Conservation (phyloP, 2,329 filamentous ascomycete species). For the Fusarium sp. region DNA sequence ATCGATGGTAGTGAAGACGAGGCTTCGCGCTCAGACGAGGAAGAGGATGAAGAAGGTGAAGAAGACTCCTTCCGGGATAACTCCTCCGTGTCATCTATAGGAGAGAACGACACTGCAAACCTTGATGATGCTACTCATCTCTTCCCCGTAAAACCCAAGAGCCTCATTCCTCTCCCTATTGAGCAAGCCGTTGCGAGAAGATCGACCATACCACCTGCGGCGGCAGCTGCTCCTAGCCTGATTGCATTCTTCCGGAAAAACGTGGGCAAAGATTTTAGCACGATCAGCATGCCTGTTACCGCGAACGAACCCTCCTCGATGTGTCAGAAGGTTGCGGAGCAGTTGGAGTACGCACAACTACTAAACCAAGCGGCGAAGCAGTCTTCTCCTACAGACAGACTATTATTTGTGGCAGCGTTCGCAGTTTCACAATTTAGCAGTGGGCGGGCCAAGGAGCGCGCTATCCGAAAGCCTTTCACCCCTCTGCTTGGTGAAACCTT, state of each 20-base stretch:
- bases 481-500: constrained; percentile 96
- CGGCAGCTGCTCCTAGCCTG: constrained; percentile 86
- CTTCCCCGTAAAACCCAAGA: constrained; percentile 83
- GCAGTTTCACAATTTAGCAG: constrained; percentile 89
- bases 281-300: constrained; percentile 97
- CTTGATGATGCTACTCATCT: constrained; percentile 74
- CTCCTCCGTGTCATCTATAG: constrained; percentile 72
- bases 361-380: constrained; percentile 81
- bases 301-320: constrained; percentile 93
- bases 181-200: constrained; percentile 76
- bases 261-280: constrained; percentile 96
- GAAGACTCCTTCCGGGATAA: constrained; percentile 68
- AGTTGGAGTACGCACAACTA: constrained; percentile 90
- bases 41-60: constrained; percentile 63
- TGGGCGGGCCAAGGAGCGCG: constrained; percentile 87
- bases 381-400: constrained; percentile 74
- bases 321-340: constrained; percentile 89
- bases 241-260: constrained; percentile 97
- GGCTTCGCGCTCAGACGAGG: constrained; percentile 68
- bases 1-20: constrained; percentile 82
- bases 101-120: constrained; percentile 70
- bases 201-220: constrained; percentile 78
- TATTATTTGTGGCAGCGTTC: constrained; percentile 90
- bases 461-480: constrained; percentile 96
- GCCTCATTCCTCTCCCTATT: constrained; percentile 82